Percentiles rank a stretch among this genome's conserved stretches.
These are phyloP conservation scores for Apiospora rasikravindrae DNA, from an alignment of 2,329 filamentous ascomycete species.

Conservation along the genomic window DNA sequence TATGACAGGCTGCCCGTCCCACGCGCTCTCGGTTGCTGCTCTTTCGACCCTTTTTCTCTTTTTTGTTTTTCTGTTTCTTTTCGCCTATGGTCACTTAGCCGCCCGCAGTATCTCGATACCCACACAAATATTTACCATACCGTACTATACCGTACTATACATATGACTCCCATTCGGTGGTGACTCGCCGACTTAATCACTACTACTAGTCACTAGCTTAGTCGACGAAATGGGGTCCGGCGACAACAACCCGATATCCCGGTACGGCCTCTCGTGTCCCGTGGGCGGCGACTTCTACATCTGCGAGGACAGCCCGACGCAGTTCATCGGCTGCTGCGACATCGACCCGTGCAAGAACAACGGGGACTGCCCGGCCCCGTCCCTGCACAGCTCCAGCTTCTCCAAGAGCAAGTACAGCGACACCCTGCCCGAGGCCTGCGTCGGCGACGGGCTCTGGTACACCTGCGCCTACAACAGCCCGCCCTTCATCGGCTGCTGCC, in stretches of 20 bases:
- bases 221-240: not conserved
- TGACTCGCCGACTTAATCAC: not conserved
- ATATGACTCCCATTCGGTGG: not conserved
- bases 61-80: not conserved
- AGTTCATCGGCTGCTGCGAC: slow-evolving; percentile 33
- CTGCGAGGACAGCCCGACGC: slow-evolving; percentile 26
- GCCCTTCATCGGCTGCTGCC: slow-evolving; percentile 34
- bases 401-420: slow-evolving; percentile 21
- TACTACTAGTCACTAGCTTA: not conserved
- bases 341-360: slow-evolving; percentile 28
- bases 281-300: slow-evolving; percentile 30
- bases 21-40: not conserved
- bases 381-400: slow-evolving; percentile 26
- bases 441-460: slow-evolving; percentile 25
- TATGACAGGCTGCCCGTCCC: not conserved
- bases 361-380: slow-evolving; percentile 22
- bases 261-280: slow-evolving; percentile 28
- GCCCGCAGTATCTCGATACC: not conserved
- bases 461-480: slow-evolving; percentile 25
- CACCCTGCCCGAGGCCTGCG: slow-evolving; percentile 27
- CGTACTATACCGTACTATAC: too few relatives aligned
- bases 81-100: not conserved
- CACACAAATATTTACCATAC: not conserved
- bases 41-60: not conserved
- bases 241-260: not conserved